Evolutionary conservation across 2,329 filamentous ascomycete species (phyloP).

Genomic region (Fusarium subglutinans): DNA sequence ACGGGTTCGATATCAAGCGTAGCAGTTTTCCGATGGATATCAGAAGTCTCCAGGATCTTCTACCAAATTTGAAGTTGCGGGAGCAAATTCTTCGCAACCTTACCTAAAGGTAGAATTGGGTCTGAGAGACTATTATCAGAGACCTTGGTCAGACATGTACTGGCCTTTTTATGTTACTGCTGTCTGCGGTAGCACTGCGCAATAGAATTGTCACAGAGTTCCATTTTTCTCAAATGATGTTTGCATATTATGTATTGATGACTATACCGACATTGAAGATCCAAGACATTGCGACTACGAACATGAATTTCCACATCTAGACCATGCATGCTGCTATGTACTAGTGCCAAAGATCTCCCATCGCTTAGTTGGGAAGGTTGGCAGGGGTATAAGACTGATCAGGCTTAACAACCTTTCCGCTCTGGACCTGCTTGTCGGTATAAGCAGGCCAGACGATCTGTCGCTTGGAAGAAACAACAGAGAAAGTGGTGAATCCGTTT

Average conservation of each 20-base stretch:
- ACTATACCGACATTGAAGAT: neutral
- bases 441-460: slow-evolving; percentile 63
- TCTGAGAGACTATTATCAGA: too few species aligned
- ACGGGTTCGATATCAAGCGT: neutral
- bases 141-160: accelerated
- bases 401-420: slow-evolving; percentile 56
- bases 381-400: slow-evolving; percentile 56
- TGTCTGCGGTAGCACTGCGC: accelerated
- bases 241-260: neutral
- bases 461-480: slow-evolving; percentile 51
- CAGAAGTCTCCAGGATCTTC: neutral
- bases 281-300: neutral
- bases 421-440: slow-evolving; percentile 58
- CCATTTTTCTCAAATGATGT: neutral
- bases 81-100: neutral
- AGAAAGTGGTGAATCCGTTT: slow-evolving; percentile 63
- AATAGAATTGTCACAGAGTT: neutral
- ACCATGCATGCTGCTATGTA: neutral
- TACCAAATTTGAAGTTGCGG: neutral
- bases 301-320: neutral
- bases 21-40: neutral
- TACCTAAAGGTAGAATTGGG: too few species aligned
- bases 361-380: slow-evolving; percentile 25
- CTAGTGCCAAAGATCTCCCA: neutral
- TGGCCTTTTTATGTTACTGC: neutral